These are phyloP conservation scores for Allium cepa DNA, from an alignment of 106 monocot species.

Conservation along the genomic window DNA sequence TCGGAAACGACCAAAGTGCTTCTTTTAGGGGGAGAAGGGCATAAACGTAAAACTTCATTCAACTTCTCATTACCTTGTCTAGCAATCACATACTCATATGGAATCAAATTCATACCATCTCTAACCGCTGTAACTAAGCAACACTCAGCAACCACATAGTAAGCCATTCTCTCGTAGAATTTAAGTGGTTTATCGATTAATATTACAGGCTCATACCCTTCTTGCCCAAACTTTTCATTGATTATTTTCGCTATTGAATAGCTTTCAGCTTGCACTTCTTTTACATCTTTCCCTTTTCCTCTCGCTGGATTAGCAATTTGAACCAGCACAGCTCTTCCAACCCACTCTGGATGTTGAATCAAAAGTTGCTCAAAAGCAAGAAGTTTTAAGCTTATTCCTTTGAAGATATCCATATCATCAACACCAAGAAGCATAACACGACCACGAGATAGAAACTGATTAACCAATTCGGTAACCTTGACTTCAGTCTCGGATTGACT, in stretches of 20 bases:
- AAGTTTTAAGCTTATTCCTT: conserved; percentile 64
- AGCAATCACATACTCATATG: conserved; percentile 63
- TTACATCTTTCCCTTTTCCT: conserved; percentile 56
- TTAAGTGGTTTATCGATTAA: conserved; percentile 48
- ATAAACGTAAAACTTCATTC: conserved; percentile 28
- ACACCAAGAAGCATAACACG: conserved; percentile 51
- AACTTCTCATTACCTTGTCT: conserved; percentile 50
- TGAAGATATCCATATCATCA: conserved; percentile 76
- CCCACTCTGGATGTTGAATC: conserved; percentile 40
- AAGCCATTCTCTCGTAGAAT: conserved; percentile 59
- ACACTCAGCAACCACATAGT: conserved; percentile 65
- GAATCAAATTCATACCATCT: conserved; percentile 81
- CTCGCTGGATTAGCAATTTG: conserved; percentile 73
- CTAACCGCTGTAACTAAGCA: conserved; percentile 66
- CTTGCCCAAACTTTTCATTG: conserved; percentile 40
- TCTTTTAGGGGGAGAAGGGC: conserved; percentile 26
- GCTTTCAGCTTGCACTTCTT: conserved; percentile 48
- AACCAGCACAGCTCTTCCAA: conserved; percentile 39
- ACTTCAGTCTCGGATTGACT: conserved; percentile 29
- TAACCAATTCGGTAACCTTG: conserved; percentile 41
- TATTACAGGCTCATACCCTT: conserved; percentile 45
- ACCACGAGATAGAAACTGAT: conserved; percentile 27
- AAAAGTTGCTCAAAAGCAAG: conserved; percentile 63
- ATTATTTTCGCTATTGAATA: conserved; percentile 40
- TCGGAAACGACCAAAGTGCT: conserved; percentile 66